Base-by-base conservation (phyloP, 352 stramenopile species). In the Pythium dissotocum region DNA sequence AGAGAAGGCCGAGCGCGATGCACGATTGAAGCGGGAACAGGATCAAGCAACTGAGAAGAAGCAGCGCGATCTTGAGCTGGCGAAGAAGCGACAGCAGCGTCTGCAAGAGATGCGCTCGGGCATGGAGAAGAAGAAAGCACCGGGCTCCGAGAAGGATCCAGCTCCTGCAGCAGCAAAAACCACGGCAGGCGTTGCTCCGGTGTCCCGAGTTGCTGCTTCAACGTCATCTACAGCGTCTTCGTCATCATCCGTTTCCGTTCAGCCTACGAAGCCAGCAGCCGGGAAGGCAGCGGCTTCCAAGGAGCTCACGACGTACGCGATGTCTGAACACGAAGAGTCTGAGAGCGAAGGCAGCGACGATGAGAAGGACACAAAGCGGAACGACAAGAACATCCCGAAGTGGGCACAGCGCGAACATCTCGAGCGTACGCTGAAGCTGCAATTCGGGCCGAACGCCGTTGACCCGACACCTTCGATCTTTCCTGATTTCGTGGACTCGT, bases 391-490 rank as follows among this genome's bases (percentile, higher is more conserved):
- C 49, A 90, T 96, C 56, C 88, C 88, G 2, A 79, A 67, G 44
- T 96, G 88, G 88, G 86, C 88, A 0, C 86, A 90, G 48, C 83
- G 78, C 26, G 82, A 93, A 21, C 81, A 93, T 62, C 65, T 96
- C 12, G 85, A 92, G 62, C 80, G 85, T 21, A 77, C 83, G 18
- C 63, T 96, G 33, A 80, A 77, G 8, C 66, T 72, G 21, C 88
- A 96, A 61, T 96, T 93, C 70, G 85, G 86, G 3, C 77, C 78
- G 36, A 88, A 91, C 42, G 83, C 82, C 4, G 72, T 85, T 13
- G 87, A 94, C 61, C 88, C 86, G 10, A 90, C 85, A n/a, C 88
- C 85, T 6, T 73, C 71, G 5, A 92, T 94, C 65, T 96, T 96
- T 60, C 78, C 81, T 10, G 88, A 96, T 44, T 95, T 94, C 65